Percentiles rank a stretch among this genome's conserved stretches.
Conservation (phyloP, 176 grass and related monocot species). For the Cenchrus americanus region DNA sequence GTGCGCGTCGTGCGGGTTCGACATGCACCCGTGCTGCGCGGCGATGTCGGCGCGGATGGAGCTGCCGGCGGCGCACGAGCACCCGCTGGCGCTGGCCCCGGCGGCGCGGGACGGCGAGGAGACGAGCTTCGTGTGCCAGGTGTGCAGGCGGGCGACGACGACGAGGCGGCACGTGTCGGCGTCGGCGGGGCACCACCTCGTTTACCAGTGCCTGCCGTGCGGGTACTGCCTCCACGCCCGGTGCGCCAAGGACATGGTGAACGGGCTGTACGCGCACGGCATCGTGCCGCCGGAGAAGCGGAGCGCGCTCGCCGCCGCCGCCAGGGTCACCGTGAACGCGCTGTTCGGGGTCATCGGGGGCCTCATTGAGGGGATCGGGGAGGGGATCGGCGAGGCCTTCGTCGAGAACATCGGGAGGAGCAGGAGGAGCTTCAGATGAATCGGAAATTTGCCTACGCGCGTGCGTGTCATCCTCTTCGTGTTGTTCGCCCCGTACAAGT, state of each 20-base stretch:
- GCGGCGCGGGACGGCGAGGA: background rate
- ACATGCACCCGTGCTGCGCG: constrained; percentile 90
- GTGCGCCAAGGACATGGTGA: constrained; percentile 86
- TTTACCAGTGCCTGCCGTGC: constrained; percentile 77
- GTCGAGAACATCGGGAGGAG: constrained; percentile 50
- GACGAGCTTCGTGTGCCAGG: constrained; percentile 65
- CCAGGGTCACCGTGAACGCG: constrained; percentile 61
- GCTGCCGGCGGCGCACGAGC: constrained; percentile 58
- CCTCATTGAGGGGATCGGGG: constrained; percentile 61
- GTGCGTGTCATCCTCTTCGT: background rate
- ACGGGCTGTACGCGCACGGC: constrained; percentile 82
- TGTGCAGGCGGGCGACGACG: constrained; percentile 46
- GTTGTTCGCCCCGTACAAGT: no score
- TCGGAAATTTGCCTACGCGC: background rate
- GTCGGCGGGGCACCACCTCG: constrained; percentile 47
- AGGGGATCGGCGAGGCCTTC: constrained; percentile 58
- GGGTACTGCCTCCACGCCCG: constrained; percentile 71
- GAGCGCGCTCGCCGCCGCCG: constrained; percentile 43
- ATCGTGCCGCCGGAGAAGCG: constrained; percentile 59
- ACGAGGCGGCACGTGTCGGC: background rate
- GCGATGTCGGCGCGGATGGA: constrained; percentile 61
- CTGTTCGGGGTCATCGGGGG: constrained; percentile 67
- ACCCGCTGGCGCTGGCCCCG: constrained; percentile 56
- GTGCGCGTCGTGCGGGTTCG: constrained; percentile 80
- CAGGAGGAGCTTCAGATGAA: constrained; percentile 49